These are phyloP conservation scores for Pyricularia sp. DNA, from an alignment of 2,329 filamentous ascomycete genomes.

Conservation along the genomic window DNA sequence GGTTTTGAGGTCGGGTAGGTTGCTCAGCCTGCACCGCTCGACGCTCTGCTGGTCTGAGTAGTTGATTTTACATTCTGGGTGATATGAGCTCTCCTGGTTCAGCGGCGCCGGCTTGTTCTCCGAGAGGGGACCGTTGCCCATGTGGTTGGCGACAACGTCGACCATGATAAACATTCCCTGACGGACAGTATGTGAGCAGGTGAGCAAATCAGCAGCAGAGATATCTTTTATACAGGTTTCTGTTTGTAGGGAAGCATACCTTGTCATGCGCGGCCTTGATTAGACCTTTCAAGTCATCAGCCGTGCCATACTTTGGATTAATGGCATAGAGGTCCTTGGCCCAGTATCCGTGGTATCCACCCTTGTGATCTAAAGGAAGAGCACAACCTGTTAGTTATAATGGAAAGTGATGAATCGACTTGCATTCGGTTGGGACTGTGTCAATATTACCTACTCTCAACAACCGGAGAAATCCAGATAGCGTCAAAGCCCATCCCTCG, in stretches of 20 bases:
- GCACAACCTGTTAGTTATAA: background rate
- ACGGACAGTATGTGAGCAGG: background rate
- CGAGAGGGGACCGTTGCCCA: slow-evolving; percentile 23
- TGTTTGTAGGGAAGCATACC: background rate
- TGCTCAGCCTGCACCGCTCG: background rate
- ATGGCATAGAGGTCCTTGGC: background rate
- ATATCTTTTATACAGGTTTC: background rate
- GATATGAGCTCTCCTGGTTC: background rate
- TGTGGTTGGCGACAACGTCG: slow-evolving; percentile 45
- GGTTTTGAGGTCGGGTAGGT: background rate
- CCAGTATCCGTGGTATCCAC: background rate
- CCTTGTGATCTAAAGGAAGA: background rate
- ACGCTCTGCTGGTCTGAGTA: background rate
- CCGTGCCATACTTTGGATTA: background rate
- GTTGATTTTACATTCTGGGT: background rate
- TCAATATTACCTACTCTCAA: background rate
- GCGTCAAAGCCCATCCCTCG: background rate
- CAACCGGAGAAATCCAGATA: background rate
- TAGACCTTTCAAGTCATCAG: background rate
- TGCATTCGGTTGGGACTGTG: background rate
- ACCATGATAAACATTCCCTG: slow-evolving; percentile 28
- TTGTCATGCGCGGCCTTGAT: background rate
- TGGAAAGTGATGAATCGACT: no score
- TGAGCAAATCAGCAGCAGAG: background rate
- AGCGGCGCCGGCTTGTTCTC: background rate